Evolutionary conservation across 2,329 filamentous ascomycete species (phyloP), one percentile per base, ranked within the genome.

Genomic region (Monosporascus sp.): DNA sequence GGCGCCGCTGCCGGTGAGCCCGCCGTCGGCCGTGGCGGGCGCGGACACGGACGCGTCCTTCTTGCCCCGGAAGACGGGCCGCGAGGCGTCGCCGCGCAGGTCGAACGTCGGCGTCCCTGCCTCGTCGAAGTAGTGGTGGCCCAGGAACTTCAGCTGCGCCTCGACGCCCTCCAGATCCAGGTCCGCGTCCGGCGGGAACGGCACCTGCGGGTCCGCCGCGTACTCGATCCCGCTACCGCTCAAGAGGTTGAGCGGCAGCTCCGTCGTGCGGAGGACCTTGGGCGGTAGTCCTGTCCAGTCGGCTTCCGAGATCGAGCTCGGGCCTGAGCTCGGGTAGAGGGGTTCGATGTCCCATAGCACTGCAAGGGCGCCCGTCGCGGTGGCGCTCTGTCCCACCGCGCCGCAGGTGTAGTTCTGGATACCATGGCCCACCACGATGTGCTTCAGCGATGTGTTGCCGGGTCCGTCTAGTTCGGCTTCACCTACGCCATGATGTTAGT

Each of bases 401-500:
- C 61, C 65, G 69, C 84, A 88, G 38, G 81, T 84, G 74, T 88
- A 88, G 77, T 88, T 88, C 63, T 88, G 84, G 61, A 84, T 79
- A 53, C 84, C 84, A 60, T 84, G 78, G 59, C 84, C 84, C 42
- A 88, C 70, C 52, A 75, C 77, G 56, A 88, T 79, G 70, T 77
- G 71, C 65, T 80, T 76, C 38, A 84, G 70, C 5, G 65, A 65
- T 44, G 72, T 61, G 56, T 63, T 63, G 9, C 68, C 55, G 3
- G 75, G 74, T 4, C 67, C 54, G n/a, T 73, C 66, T 27, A 83
- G 77, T 49, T 81, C 71, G 24, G 61, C 62, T 38, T 65, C 73
- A 22, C 60, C 66, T 68, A 39, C n/a, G 42, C 7, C 31, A 4
- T 3, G 6, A 38, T 51, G 31, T 56, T 42, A 56, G 52, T 36